phyloP scores from a whole-genome alignment of 305 asterid species.

The Fraxinus velutina region DNA sequence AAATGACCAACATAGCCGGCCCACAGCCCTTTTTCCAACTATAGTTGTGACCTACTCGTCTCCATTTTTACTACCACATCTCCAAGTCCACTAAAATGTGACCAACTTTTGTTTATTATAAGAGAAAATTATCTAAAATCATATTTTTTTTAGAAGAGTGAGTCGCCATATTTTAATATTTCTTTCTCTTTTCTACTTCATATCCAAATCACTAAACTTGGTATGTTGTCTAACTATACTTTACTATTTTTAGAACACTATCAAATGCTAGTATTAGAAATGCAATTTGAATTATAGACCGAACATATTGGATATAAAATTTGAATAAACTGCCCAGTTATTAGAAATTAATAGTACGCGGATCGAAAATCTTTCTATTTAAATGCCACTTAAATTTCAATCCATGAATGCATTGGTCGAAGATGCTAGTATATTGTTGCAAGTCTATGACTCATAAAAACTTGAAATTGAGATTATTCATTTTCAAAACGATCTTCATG shows the following conservation, averaged over 20 bases:
- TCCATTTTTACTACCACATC: too few relatives aligned
- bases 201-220: not conserved
- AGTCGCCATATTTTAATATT: not conserved
- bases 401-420: not conserved
- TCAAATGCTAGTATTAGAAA: too few relatives aligned
- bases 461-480: not conserved
- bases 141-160: not conserved
- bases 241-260: too few relatives aligned
- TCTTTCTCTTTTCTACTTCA: not conserved
- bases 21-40: too few relatives aligned
- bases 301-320: not conserved
- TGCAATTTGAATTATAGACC: not conserved
- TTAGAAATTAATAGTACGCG: not conserved
- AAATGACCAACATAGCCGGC: not conserved
- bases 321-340: not conserved
- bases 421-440: not conserved
- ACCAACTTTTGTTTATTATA: too few relatives aligned
- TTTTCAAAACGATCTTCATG: not conserved
- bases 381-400: not conserved
- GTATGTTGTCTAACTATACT: too few relatives aligned
- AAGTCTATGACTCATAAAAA: not conserved
- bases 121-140: not conserved
- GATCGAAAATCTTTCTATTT: not conserved
- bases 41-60: too few relatives aligned
- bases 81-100: too few relatives aligned